These are phyloP conservation scores for Penicillium egyptiacum DNA, from an alignment of 495 filamentous ascomycete species.

Conservation along the genomic window DNA sequence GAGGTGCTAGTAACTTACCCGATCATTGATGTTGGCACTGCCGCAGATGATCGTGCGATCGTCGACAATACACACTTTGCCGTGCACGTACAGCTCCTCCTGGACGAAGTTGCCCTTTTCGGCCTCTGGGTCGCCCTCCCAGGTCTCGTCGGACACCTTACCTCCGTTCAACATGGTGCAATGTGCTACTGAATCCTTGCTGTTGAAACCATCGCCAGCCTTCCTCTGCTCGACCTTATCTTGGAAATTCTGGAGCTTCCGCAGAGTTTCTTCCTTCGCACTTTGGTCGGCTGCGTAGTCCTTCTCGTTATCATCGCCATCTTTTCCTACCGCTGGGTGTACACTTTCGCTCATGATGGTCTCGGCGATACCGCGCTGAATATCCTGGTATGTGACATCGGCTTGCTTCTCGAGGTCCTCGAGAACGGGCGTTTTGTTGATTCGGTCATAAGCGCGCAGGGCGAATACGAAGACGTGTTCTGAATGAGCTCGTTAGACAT, in stretches of 20 bases:
- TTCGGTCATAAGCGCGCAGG: conserved; percentile 81
- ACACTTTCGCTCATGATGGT: conserved; percentile 79
- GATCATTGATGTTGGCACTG: conserved; percentile 88
- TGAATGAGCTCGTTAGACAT: conserved; percentile 11
- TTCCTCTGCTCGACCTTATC: conserved; percentile 46
- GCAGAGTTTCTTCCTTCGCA: conserved; percentile 43
- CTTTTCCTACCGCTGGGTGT: conserved; percentile 57
- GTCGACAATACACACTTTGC: conserved; percentile 83
- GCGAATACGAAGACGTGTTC: conserved; percentile 92
- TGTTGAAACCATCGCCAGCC: conserved; percentile 37
- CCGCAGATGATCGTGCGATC: conserved; percentile 82
- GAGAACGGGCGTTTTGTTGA: conserved; percentile 74
- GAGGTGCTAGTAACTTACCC: conserved; percentile 42
- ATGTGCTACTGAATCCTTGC: conserved; percentile 71
- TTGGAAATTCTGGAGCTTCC: conserved; percentile 66
- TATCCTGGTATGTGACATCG: conserved; percentile 77
- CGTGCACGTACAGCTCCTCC: conserved; percentile 93
- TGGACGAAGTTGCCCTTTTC: conserved; percentile 88
- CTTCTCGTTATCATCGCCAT: conserved; percentile 43
- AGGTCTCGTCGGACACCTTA: conserved; percentile 65
- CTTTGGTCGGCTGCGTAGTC: conserved; percentile 37
- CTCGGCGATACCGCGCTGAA: conserved; percentile 81
- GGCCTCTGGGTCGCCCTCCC: conserved; percentile 66
- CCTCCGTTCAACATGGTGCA: conserved; percentile 73
- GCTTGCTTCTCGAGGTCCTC: conserved; percentile 71